A percentile compares a stretch with the other conserved stretches of the same genome.
Evolutionary conservation across 305 asterid genomes (phyloP).

Genomic region (Stenogyne calaminthoides): DNA sequence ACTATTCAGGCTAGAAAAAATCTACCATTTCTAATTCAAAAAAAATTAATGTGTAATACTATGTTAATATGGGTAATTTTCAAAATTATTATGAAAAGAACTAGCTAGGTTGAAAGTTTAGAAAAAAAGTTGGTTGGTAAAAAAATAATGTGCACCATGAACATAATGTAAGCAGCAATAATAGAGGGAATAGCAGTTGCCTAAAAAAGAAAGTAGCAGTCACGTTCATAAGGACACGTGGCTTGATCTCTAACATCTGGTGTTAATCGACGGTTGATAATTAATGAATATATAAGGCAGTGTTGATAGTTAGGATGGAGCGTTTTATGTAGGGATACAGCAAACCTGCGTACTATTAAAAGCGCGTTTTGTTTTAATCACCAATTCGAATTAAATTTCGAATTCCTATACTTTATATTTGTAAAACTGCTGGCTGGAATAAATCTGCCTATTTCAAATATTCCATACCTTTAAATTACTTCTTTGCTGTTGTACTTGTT

Average conservation of each 20-base stretch:
- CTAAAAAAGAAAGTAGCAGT: not conserved
- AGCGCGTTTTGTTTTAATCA: conserved; percentile 5
- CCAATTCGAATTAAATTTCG: not conserved
- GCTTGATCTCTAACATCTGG: not conserved
- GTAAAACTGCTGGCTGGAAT: not conserved
- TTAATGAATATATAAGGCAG: not conserved
- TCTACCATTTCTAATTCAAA: not conserved
- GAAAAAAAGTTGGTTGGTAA: conserved; percentile 1
- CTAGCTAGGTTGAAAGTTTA: not conserved
- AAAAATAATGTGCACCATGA: conserved; percentile 7
- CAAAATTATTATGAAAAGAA: not conserved
- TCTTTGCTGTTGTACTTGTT: not conserved
- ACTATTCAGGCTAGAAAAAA: not conserved
- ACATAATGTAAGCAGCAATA: conserved; percentile 37
- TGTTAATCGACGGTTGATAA: conserved; percentile 24
- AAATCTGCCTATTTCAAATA: too few relatives aligned
- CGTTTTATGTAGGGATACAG: conserved; percentile 16
- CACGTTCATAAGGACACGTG: conserved; percentile 34
- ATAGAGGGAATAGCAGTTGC: conserved; percentile 39
- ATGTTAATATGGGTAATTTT: too few relatives aligned
- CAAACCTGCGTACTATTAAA: not conserved
- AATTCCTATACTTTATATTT: not conserved
- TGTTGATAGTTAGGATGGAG: conserved; percentile 20
- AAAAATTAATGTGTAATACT: too few relatives aligned
- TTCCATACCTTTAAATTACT: not conserved